Conservation (phyloP, 2,329 filamentous ascomycete species). For the Acrocalymma vagum region DNA sequence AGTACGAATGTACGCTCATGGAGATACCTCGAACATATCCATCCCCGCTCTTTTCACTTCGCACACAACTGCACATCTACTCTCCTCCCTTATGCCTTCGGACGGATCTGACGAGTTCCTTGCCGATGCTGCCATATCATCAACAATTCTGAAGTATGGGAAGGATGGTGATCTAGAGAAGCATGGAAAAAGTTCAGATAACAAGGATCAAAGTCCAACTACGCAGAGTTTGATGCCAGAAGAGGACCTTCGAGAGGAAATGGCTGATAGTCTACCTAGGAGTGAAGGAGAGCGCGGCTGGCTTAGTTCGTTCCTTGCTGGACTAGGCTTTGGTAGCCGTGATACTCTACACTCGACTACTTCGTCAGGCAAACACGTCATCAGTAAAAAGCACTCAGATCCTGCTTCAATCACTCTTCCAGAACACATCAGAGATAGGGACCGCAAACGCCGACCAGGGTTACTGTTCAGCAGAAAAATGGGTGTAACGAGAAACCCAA, state of each 20-base stretch:
- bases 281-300: conserved; percentile 48
- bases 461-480: conserved; percentile 33
- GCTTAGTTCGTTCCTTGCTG: conserved; percentile 56
- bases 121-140: too few relatives aligned
- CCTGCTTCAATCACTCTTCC: too few relatives aligned
- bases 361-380: too few relatives aligned
- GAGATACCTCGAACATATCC: conserved; percentile 92
- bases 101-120: too few relatives aligned
- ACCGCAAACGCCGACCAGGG: conserved; percentile 32
- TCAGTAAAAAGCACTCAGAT: too few relatives aligned
- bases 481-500: conserved; percentile 21
- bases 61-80: conserved; percentile 89
- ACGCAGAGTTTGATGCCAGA: too few relatives aligned
- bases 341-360: too few relatives aligned
- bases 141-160: conserved; percentile 12
- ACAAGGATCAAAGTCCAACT: too few relatives aligned
- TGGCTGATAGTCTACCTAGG: neutral
- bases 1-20: conserved; percentile 98
- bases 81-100: conserved; percentile 82
- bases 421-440: conserved; percentile 15
- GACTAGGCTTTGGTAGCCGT: conserved; percentile 50
- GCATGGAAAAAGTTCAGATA: conserved; percentile 2
- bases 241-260: too few relatives aligned
- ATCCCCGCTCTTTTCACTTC: conserved; percentile 96
- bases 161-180: conserved; percentile 18